Evolutionary conservation across 495 filamentous ascomycete species (phyloP), one percentile per base, ranked within the genome.

Genomic region (Podospora anserina): DNA sequence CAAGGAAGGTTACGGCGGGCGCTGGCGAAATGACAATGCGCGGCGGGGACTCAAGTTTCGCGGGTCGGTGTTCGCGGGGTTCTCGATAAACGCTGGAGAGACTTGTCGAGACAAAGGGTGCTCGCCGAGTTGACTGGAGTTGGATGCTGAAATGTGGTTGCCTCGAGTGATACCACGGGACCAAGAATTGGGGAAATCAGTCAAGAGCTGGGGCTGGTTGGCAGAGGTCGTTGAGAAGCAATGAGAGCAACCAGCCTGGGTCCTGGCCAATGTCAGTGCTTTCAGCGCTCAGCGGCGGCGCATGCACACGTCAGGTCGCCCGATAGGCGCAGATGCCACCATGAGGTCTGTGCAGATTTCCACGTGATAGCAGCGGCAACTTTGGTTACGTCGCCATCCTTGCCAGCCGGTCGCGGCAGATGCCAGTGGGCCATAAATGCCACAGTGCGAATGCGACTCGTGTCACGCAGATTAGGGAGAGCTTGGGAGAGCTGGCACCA

Each of bases 301-400:
- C 61, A 60, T 71, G 70, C 73, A 72, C 70, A 74, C 71, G 71
- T 73, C 74, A 75, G 74, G 73, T 61, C n/a, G 55, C 64, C 64
- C 67, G 44, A 61, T 39, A 66, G 66, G 63, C 23, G 70, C 58
- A 67, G 62, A 66, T 64, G 68, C 69, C 66, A 60, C 62, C 32
- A 59, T 7, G 64, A 57, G 64, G 68, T 61, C 74, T 68, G 68
- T 73, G 73, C 74, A 63, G 6, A 58, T 20, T 23, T 54, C 30
- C 71, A 76, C 71, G 74, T 73, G 71, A 76, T 74, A 39, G 49
- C 32, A 23, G 20, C 39, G 27, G 57, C n/a, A 65, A 70, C 53
- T 64, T 64, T 55, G 68, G 20, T 61, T 58, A 64, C 30, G 67
- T 64, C 70, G 67, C 65, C 63, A 19, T 49, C 39, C 39, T 49